Conservation (phyloP, 2,329 filamentous ascomycete species). For the Colletotrichum musae region DNA sequence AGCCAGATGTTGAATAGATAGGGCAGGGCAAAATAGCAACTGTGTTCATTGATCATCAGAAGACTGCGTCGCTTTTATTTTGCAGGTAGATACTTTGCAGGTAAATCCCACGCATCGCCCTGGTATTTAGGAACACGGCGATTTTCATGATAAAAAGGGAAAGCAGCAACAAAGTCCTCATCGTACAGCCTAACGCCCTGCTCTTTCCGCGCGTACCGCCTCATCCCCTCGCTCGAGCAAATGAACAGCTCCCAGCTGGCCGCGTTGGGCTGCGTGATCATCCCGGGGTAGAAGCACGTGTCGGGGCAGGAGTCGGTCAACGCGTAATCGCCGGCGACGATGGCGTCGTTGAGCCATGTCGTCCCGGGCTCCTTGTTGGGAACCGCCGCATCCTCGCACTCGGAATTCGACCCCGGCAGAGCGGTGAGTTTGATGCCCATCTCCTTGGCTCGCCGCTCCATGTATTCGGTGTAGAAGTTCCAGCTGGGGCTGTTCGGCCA, state of each 20-base stretch:
- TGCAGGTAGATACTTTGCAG: too few relatives aligned
- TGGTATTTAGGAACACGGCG: too few relatives aligned
- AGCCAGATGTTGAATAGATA: too few relatives aligned
- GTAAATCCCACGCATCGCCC: too few relatives aligned
- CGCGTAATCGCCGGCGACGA: background rate
- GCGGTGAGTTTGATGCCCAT: background rate
- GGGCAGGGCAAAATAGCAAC: too few relatives aligned
- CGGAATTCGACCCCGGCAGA: background rate
- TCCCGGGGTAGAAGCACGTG: background rate
- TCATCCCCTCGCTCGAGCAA: conserved; percentile 22
- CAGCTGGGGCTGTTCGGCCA: conserved; percentile 10
- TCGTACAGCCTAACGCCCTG: conserved; percentile 8
- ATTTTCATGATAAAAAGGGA: too few relatives aligned
- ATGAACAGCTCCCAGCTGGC: conserved; percentile 18
- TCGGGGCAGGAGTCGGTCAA: conserved; percentile 9
- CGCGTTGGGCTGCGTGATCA: conserved; percentile 10
- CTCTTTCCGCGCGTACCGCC: conserved; percentile 3
- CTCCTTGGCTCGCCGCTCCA: conserved; percentile 4
- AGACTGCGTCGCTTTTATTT: too few relatives aligned
- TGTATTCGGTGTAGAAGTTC: conserved; percentile 14
- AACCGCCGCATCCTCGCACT: conserved; percentile 12
- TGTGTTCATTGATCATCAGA: too few relatives aligned
- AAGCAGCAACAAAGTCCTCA: background rate
- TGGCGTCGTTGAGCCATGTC: background rate
- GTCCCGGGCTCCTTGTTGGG: conserved; percentile 20